Base-by-base conservation (phyloP, 2,329 filamentous ascomycete genomes). In the Ophiostoma piceae region DNA sequence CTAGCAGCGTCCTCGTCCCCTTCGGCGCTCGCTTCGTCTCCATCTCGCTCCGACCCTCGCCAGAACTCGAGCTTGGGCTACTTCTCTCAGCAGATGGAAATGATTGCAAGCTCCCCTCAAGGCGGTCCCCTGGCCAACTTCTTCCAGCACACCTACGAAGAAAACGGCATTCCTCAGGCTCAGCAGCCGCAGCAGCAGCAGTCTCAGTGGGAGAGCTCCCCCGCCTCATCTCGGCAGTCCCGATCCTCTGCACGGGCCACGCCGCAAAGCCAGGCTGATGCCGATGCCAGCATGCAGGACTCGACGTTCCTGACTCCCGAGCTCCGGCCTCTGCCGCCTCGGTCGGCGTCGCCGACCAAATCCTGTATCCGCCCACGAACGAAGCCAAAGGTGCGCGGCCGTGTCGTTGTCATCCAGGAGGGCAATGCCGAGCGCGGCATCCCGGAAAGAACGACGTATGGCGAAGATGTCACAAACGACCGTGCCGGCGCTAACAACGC, bases 361-460 rank as follows among this genome's bases (percentile, higher is more conserved):
- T 88, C 86, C 0, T 84, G 81, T 73, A 77, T 88, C 32, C 82
- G 86, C 22, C 86, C 85, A 3, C 84, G 85, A 0, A 75, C 85
- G 22, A 88, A 88, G 74, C 82, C 84, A 3, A 85, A 82, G 72
- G 87, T 84, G 1, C 84, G 84, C 0, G 86, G 86, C 4, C 82
- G 84, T 0, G 83, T 87, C 0, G 86, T 88, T 16, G 84, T 86
- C 70, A 88, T 87, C 73, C 32, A 35, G 19, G 62, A 65, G 9
- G 62, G 62, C 8, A 35, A 65, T 39, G 32, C 62, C 16, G 19
- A n/a, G 6, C 19, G 14, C 2, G 62, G 62, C 1, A 83, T 83
- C 0, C 83, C 81, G 76, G 84, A 80, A 75, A 82, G 82, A 0
- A 76, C 83, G 7, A 83, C 68, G 1, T 74, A 79, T 1, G 79